Base-by-base conservation (phyloP, 2,329 filamentous ascomycete genomes). In the Alternaria triticimaculans region DNA sequence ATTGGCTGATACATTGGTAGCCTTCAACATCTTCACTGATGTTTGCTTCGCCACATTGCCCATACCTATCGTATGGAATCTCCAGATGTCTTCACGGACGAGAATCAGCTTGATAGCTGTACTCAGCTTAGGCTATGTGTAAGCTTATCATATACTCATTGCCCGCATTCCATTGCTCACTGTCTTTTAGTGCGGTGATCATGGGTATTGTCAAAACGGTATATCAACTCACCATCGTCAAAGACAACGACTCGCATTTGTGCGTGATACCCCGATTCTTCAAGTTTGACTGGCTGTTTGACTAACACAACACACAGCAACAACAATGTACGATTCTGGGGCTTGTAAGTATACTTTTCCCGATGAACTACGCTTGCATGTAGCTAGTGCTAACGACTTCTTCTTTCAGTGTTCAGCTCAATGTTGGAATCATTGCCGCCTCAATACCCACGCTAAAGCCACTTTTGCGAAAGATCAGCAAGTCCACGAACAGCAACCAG, bases 21-120 rank as follows among this genome's bases (percentile, higher is more conserved):
- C 58, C 2, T 28, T 60, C 20, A 60, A 60, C 57, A 60, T 60
- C 21, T 60, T 60, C n/a, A 60, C 57, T 9, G 57, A 60, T 18
- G 21, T 60, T 8, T 60, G 57, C 28, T 60, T 60, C 28, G 50
- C 50, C 6, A 60, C 58, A 3, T 18, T 60, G 5, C 50, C 58
- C 4, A 43, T 60, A 10, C 43, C 58, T 5, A 55, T 60, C 12
- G 46, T 60, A n/a, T 60, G 57, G 57, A 37, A 28, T 28, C 41
- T 60, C 4, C 50, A 60, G 23, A 60, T 55, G 58, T 55, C 50
- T 5, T 50, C 14, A 8, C 18, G 14, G 2, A 60, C 23, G 14
- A 28, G 50, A 4, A 48, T 55, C 8, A 60, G 30, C 6, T 30
- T 60, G 15, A 60, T 60, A 12, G 43, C 21, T 6, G 50, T 60